Conservation (phyloP, 164 flowering plant genomes). For the Amborella trichopoda region DNA sequence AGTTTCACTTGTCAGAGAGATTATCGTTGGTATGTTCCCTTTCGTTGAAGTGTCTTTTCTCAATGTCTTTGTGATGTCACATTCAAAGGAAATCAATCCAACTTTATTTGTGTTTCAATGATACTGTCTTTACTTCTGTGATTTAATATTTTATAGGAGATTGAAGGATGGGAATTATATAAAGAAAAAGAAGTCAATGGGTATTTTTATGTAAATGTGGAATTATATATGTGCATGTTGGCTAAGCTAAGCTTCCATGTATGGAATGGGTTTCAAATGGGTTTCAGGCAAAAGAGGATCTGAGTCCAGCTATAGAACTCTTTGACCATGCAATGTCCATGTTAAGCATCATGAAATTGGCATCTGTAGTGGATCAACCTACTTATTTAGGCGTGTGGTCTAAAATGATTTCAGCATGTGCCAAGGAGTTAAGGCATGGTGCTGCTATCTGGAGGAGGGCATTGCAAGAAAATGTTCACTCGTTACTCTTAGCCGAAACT, state of each 20-base stretch:
- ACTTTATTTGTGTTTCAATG: background rate
- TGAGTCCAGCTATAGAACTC: slow-evolving; percentile 39
- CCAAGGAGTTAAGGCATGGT: slow-evolving; percentile 68
- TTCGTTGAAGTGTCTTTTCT: background rate
- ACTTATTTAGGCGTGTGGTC: slow-evolving; percentile 54
- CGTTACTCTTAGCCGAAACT: slow-evolving; percentile 32
- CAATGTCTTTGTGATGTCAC: background rate
- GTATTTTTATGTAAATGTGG: background rate
- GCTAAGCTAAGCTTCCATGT: background rate
- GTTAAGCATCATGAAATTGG: slow-evolving; percentile 34
- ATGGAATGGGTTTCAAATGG: background rate
- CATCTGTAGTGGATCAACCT: slow-evolving; percentile 44
- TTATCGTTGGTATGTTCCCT: slow-evolving; percentile 31
- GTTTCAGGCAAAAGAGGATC: slow-evolving; percentile 55
- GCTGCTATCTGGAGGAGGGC: slow-evolving; percentile 56
- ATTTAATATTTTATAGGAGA: background rate
- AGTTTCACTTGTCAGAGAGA: slow-evolving; percentile 40
- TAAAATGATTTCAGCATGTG: slow-evolving; percentile 51
- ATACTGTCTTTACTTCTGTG: background rate
- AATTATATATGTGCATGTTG: background rate
- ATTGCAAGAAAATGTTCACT: slow-evolving; percentile 25
- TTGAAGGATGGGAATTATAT: background rate
- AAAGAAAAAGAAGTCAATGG: background rate
- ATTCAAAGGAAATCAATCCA: background rate
- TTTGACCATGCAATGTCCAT: slow-evolving; percentile 39